Evolutionary conservation across 1,139 yeast genomes (phyloP).

Genomic region (Zygoascus sp.): DNA sequence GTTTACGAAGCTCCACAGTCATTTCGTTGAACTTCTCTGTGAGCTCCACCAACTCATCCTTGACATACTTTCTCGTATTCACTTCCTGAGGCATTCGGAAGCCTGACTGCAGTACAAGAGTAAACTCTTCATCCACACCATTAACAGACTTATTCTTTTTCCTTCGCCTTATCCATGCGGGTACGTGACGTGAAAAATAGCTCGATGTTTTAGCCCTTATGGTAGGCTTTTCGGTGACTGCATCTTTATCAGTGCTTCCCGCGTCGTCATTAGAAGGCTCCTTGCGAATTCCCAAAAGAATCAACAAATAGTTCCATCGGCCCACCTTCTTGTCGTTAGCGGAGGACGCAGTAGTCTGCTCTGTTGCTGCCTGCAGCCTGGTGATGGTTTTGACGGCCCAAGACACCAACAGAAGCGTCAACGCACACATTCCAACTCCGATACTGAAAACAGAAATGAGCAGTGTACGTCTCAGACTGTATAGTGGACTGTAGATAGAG

Average conservation of each 20-base stretch:
- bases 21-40: slow-evolving; percentile 89
- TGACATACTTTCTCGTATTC: slow-evolving; percentile 36
- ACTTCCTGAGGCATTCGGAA: slow-evolving; percentile 34
- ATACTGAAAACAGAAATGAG: slow-evolving; percentile 77
- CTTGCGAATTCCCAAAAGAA: background rate
- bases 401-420: slow-evolving; percentile 79
- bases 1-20: slow-evolving; percentile 85
- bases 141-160: slow-evolving; percentile 36
- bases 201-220: background rate
- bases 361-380: slow-evolving; percentile 80
- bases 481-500: slow-evolving; percentile 61
- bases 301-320: background rate
- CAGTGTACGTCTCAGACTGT: slow-evolving; percentile 61
- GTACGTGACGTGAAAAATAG: background rate
- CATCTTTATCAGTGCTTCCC: background rate
- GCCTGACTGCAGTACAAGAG: slow-evolving; percentile 65
- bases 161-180: slow-evolving; percentile 6
- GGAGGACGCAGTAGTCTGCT: slow-evolving; percentile 38
- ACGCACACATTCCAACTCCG: slow-evolving; percentile 68
- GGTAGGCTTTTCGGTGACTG: background rate
- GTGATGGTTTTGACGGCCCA: slow-evolving; percentile 85
- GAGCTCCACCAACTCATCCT: slow-evolving; percentile 84
- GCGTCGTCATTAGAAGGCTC: background rate
- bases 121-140: slow-evolving; percentile 66
- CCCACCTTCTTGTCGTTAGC: background rate